A percentile compares a stretch with the other conserved stretches of the same genome.
These are phyloP conservation scores for Russula emetica DNA, from an alignment of 768 basidiomycete genomes.

Conservation along the genomic window DNA sequence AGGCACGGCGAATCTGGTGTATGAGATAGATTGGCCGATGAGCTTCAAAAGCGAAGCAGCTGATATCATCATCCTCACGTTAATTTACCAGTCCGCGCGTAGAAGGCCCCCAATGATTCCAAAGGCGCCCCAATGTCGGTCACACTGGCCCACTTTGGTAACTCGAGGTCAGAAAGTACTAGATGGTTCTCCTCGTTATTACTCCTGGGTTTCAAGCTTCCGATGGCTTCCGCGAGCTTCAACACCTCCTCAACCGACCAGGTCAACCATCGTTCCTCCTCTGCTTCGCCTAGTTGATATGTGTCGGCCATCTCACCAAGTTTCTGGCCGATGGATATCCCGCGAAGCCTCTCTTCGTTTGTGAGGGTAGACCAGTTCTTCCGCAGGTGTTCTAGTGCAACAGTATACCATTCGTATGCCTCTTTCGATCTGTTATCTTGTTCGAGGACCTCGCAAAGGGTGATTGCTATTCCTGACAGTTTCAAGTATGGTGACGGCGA, in stretches of 20 bases:
- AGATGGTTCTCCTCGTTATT: constrained; percentile 23
- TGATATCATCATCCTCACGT: constrained; percentile 42
- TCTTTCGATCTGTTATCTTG: constrained; percentile 33
- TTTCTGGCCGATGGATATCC: constrained; percentile 44
- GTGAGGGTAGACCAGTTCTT: constrained; percentile 30
- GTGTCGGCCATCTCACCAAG: constrained; percentile 42
- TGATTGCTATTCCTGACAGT: constrained; percentile 60
- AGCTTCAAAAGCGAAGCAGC: constrained; percentile 19
- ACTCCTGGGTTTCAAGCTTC: constrained; percentile 5
- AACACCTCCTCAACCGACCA: constrained; percentile 45
- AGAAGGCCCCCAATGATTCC: constrained; percentile 61
- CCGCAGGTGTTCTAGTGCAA: constrained; percentile 33
- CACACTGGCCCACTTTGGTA: constrained; percentile 57
- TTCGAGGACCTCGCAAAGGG: constrained; percentile 56
- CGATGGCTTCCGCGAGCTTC: constrained; percentile 38
- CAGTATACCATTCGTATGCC: constrained; percentile 31
- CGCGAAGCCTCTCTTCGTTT: constrained; percentile 41
- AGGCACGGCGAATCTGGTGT: constrained; percentile 53
- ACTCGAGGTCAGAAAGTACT: constrained; percentile 43
- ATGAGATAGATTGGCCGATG: constrained; percentile 6
- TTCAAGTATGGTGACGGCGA: constrained; percentile 55
- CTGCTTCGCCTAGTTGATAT: constrained; percentile 35
- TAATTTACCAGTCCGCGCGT: constrained; percentile 50
- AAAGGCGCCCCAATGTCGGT: constrained; percentile 64
- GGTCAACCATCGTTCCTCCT: constrained; percentile 42